Percentiles rank a stretch among this genome's conserved stretches.
phyloP scores from a whole-genome alignment of 177 flowering plant species.

The Vitis hybrid region DNA sequence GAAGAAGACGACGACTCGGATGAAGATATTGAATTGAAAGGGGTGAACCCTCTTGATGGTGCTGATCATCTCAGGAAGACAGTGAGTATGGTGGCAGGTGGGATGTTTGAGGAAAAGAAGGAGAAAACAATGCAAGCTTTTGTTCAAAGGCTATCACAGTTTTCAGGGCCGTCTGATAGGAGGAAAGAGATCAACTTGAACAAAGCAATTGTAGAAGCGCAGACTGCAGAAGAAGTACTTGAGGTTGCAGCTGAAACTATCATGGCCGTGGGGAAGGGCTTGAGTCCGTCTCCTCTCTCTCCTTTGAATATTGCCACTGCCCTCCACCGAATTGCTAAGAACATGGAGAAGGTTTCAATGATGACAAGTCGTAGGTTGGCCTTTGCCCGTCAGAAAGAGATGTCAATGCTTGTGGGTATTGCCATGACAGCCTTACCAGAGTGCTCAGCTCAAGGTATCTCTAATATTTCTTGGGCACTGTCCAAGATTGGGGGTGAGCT shows the following conservation, averaged over 20 bases:
- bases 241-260: constrained; percentile 69
- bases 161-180: constrained; percentile 80
- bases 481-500: constrained; percentile 96
- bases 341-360: constrained; percentile 95
- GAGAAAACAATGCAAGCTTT: constrained; percentile 65
- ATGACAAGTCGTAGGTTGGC: constrained; percentile 60
- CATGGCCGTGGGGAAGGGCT: constrained; percentile 83
- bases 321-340: constrained; percentile 89
- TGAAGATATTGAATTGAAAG: constrained; percentile 32
- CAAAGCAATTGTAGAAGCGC: constrained; percentile 67
- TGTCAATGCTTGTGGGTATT: constrained; percentile 88
- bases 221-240: constrained; percentile 85
- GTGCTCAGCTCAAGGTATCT: constrained; percentile 91
- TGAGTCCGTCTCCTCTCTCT: constrained; percentile 87
- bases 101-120: constrained; percentile 68
- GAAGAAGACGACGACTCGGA: constrained; percentile 37
- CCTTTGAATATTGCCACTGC: constrained; percentile 94
- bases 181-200: constrained; percentile 79
- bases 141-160: constrained; percentile 74
- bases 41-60: constrained; percentile 18
- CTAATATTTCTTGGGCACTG: constrained; percentile 94
- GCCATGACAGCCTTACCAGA: constrained; percentile 86
- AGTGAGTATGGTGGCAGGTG: constrained; percentile 60
- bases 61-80: constrained; percentile 27
- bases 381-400: constrained; percentile 87